Evolutionary conservation across 2,329 filamentous ascomycete genomes (phyloP), one percentile per base, ranked within the genome.

Genomic region (Penicillium freii): DNA sequence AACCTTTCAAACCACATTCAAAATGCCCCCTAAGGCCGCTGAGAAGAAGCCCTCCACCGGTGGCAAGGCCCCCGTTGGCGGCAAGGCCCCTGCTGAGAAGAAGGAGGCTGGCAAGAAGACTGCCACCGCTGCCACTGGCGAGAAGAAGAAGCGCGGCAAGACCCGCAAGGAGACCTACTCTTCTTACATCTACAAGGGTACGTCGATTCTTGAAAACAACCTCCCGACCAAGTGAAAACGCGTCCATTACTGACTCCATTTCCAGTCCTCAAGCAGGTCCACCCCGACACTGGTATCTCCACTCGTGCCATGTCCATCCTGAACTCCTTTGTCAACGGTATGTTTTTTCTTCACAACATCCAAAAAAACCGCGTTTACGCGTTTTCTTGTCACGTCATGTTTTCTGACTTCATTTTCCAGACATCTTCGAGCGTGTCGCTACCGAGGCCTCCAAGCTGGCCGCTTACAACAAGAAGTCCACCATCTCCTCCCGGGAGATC

Each of bases 101-200:
- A 97, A 97, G 89, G 93, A 97, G 82, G 94, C 93, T 66, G 94
- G 93, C 84, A 99, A 99, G 91, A 99, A 97, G 90, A 97, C 94
- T 53, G 72, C 77, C 49, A 81, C 85, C 69, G 91, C 93, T 60
- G 87, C 92, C 62, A 87, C 91, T 76, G 94, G 94, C 66, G 94
- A 97, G 73, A 97, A 97, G 92, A 99, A 99, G 91, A 99, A 97
- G 92, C 91, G 94, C 77, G 96, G 92, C 84, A 99, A 99, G 92
- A 91, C 92, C 69, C 89, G 94, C 82, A 97, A 97, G 90, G 94
- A 99, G 86, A 99, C 94, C n/a, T 99, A 99, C 85, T 95, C 90
- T 70, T 95, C 91, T 56, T 99, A 99, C 87, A 99, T 99, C 82
- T 99, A 97, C 90, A 99, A 97, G 86, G 94, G 93, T 97, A 76